Conservation (phyloP, 768 basidiomycete genomes). For the Naematelia aurantialba region DNA sequence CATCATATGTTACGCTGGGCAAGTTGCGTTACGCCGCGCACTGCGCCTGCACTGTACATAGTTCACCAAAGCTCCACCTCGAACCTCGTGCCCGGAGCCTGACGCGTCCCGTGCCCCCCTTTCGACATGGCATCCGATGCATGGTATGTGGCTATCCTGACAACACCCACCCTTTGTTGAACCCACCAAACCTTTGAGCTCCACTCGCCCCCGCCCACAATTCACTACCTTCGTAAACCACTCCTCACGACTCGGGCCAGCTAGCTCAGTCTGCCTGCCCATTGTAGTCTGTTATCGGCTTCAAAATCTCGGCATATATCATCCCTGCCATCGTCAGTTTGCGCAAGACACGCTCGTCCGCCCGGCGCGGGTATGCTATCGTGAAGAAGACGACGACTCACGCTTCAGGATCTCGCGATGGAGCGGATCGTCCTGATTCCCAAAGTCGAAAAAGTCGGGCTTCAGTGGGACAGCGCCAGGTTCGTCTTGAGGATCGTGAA, state of each 20-base stretch:
- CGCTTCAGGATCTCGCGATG: constrained; percentile 50
- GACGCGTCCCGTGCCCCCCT: too few species aligned
- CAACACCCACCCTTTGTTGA: too few species aligned
- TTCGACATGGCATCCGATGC: background rate
- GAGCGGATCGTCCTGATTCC: constrained; percentile 45
- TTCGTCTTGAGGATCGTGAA: constrained; percentile 86
- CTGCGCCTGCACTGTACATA: too few species aligned
- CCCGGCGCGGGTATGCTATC: too few species aligned
- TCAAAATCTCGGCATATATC: constrained; percentile 14
- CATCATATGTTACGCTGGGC: too few species aligned
- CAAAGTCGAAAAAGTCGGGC: constrained; percentile 52
- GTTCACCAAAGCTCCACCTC: too few species aligned
- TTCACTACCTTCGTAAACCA: background rate
- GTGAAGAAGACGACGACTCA: too few species aligned
- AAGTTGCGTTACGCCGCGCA: too few species aligned
- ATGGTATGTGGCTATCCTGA: background rate
- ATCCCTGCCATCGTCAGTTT: background rate
- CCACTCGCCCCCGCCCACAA: too few species aligned
- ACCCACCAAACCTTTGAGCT: too few species aligned
- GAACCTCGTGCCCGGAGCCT: too few species aligned
- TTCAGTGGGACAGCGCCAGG: constrained; percentile 61
- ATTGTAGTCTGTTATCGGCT: constrained; percentile 11
- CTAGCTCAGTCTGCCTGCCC: background rate
- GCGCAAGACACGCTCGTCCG: background rate
- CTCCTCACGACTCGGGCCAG: background rate